Evolutionary conservation across 805 yeast species (phyloP), one percentile per base, ranked within the genome.

Genomic region (Starmerella sp.): DNA sequence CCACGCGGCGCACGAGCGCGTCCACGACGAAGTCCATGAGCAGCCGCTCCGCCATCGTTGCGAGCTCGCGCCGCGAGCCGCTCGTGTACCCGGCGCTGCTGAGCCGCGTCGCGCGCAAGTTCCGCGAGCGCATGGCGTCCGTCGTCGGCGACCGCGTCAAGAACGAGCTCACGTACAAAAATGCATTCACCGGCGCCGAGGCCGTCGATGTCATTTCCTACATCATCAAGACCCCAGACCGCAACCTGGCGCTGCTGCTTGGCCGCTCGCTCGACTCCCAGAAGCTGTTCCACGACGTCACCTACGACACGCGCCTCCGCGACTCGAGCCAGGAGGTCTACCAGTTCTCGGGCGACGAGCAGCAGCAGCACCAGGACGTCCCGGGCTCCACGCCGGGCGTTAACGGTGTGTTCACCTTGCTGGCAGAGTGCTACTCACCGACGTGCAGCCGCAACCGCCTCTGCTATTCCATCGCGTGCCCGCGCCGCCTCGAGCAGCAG

Each of bases 391-490:
- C 38, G 6, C 57, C 58, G 4, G 65, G 58, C 9, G 89, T 88
- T 10, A 86, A 86, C 68, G 98, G 98, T 62, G 95, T 93, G 4
- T 93, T 91, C 65, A 91, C 96, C 0, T 73, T 91, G 44, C 73
- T 93, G 58, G 86, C 97, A 0, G 96, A 90, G 65, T 93, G 98
- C 71, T 93, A 93, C 66, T 89, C 97, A 0, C 96, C 98, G 36
- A 93, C 98, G 0, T 93, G 98, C 71, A 83, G 96, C 5, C 75
- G 95, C 51, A 95, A 87, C 64, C 75, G 80, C 36, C 73, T 91
- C 41, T 93, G 98, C 70, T 93, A 93, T 70, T 86, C 95, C 44
- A 90, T 93, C 62, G 95, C 96, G 11, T 93, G 98, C 71, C 98
- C 98, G 14, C 78, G 96, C 62, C 78, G 97, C 59, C 73, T 93